Conservation (phyloP, 257 asterid genomes). For the Solanum microdontum region DNA sequence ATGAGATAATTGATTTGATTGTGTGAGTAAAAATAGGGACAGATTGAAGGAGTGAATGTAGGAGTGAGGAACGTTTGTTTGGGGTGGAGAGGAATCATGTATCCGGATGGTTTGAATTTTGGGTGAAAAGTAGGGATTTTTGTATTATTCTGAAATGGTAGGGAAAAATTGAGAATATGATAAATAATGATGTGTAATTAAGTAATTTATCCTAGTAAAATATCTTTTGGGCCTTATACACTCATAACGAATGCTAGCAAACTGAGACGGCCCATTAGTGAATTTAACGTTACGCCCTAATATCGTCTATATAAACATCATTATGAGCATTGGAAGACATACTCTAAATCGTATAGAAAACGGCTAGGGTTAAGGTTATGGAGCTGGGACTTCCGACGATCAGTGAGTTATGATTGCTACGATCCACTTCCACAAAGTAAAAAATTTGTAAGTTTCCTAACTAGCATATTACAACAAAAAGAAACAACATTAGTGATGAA, state of each 20-base stretch:
- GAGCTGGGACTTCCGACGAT: not conserved
- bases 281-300: not conserved
- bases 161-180: too few species aligned
- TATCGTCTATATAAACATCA: not conserved
- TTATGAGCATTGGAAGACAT: not conserved
- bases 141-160: too few species aligned
- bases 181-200: too few species aligned
- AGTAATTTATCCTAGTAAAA: not conserved
- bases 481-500: not conserved
- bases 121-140: too few species aligned
- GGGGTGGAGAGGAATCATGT: too few species aligned
- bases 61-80: too few species aligned
- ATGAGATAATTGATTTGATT: too few species aligned
- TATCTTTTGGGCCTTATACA: not conserved
- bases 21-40: too few species aligned
- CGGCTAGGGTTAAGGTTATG: not conserved
- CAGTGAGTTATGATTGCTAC: not conserved
- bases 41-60: too few species aligned
- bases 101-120: too few species aligned
- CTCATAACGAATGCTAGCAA: not conserved
- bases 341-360: not conserved
- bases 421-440: too few species aligned
- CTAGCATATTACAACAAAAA: not conserved
- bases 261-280: not conserved
- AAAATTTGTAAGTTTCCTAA: not conserved